Evolutionary conservation across 2,329 filamentous ascomycete species (phyloP).

Genomic region (Exophiala xenobiotica): DNA sequence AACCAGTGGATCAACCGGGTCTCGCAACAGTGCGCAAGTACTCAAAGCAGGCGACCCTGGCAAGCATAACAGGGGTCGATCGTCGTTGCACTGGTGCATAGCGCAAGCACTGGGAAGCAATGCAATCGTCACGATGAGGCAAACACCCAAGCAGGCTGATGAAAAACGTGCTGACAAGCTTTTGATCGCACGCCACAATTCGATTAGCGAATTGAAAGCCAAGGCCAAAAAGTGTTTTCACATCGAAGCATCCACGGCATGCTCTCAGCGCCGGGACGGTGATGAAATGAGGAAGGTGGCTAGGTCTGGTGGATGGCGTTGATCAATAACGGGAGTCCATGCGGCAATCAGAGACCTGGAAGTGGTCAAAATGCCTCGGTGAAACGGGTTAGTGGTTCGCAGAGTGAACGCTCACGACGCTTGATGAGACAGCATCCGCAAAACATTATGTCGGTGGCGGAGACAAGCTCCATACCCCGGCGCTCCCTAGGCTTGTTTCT

Average conservation of each 20-base stretch:
- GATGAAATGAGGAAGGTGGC: not conserved
- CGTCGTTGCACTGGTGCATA: not conserved
- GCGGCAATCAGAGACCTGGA: not conserved
- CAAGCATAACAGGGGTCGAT: not conserved
- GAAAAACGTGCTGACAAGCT: not conserved
- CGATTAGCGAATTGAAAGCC: not conserved
- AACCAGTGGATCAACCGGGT: not conserved
- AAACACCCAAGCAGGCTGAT: not conserved
- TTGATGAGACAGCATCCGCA: slow-evolving; percentile 1
- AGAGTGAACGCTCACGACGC: not conserved
- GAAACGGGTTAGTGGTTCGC: not conserved
- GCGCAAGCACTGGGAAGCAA: not conserved
- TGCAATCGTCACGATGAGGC: not conserved
- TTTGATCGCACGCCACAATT: not conserved
- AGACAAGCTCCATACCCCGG: not conserved
- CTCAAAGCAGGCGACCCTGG: not conserved
- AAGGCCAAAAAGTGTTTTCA: not conserved
- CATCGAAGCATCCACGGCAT: not conserved
- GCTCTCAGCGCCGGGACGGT: not conserved
- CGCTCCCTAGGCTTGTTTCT: not conserved
- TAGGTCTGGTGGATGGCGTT: not conserved
- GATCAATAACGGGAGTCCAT: not conserved
- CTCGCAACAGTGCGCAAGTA: not conserved
- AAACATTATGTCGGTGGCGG: not conserved
- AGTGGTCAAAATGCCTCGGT: not conserved